Base-by-base conservation (phyloP, 1,284 basidiomycete genomes). In the Vanrija pseudolonga region DNA sequence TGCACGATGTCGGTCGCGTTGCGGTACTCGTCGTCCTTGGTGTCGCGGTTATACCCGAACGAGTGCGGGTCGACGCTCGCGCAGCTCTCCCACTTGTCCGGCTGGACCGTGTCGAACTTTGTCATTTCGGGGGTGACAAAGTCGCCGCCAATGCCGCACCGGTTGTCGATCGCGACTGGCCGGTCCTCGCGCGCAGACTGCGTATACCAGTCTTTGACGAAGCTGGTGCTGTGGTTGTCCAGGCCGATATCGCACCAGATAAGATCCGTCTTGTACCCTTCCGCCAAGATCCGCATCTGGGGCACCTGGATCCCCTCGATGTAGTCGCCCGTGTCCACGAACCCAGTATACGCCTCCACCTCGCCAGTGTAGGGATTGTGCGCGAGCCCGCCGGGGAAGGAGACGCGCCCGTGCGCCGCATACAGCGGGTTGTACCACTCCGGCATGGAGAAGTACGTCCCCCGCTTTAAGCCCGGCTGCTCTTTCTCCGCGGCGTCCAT, bases 61-160 rank as follows among this genome's bases (percentile, higher is more conserved):
- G 57, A 59, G 44, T 48, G 60, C 20, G 56, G 60, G 41, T 62
- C 51, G 39, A 64, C 57, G 32, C 55, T 56, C 51, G 43, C 51
- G 41, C 72, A 82, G 18, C 79, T 82, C 65, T 85, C 84, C 84
- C 84, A 85, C 50, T 74, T 78, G 38, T 71, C 69, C 0, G 79
- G 74, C 47, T 83, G 81, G 18, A 81, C 78, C 1, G 80, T 77
- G 20, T 76, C 77, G 52, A 82, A 84, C 1, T 75, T 76, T 1
- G 78, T 72, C 54, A 84, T 84, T 59, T 85, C 84, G 0, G 83
- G 83, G 0, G 83, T 85, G 50, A 80, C 79, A 57, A 83, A 83
- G 59, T 84, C 82, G 38, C 64, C 56, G 26, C 58, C 65, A 45
- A 69, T 58, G 12, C 69, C 69, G 45, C 66, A 68, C 74, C 83